phyloP scores from a whole-genome alignment of 2,329 filamentous ascomycete genomes.

The Fusarium robinianum region DNA sequence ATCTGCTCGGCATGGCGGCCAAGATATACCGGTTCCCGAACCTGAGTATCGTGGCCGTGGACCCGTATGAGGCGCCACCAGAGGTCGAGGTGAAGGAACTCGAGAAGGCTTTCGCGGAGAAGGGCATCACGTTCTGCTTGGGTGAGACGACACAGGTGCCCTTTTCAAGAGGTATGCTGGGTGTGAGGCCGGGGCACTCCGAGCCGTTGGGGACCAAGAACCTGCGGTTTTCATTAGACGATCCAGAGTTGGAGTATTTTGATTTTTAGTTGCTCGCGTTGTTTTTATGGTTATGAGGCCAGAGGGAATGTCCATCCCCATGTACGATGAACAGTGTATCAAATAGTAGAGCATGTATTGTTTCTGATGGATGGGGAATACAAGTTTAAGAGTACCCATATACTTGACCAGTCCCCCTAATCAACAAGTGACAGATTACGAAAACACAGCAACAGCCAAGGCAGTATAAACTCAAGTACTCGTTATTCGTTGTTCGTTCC shows the following conservation, averaged over 20 bases:
- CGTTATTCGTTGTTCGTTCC: not conserved
- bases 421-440: no score
- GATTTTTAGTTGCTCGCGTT: constrained; percentile 14
- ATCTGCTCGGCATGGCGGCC: constrained; percentile 28
- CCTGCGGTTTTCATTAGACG: constrained; percentile 29
- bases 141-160: constrained; percentile 33
- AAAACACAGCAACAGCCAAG: no score
- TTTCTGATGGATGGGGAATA: no score
- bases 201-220: constrained; percentile 19
- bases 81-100: constrained; percentile 28
- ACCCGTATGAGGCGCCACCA: constrained; percentile 30
- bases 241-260: constrained; percentile 19
- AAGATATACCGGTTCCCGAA: constrained; percentile 33
- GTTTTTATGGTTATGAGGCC: constrained; percentile 1
- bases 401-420: no score
- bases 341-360: no score
- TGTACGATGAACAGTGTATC: no score
- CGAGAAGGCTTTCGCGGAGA: constrained; percentile 19
- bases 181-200: constrained; percentile 31
- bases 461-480: no score
- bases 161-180: constrained; percentile 36
- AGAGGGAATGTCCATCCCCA: no score
- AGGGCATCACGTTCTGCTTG: constrained; percentile 26
- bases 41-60: constrained; percentile 31
- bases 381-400: no score